Base-by-base conservation (phyloP, 306 rosid species). In the Prunus armeniaca region DNA sequence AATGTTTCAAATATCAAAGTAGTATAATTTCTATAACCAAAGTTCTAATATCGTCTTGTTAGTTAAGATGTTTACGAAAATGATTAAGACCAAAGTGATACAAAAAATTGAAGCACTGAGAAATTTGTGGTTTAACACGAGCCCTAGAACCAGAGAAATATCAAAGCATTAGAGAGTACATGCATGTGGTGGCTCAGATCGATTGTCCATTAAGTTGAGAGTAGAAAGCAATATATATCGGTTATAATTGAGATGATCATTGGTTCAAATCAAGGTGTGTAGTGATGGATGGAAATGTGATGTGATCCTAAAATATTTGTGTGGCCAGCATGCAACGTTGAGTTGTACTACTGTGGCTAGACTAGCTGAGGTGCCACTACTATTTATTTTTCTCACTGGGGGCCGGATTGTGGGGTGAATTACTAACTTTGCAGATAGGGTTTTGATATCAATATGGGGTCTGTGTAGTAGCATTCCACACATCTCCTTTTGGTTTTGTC, bases 401-500 rank as follows among this genome's bases (percentile, higher is more conserved):
- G 77, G 69, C 75, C 34, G 43, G 62, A 25, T 51, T 69, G 57
- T n/a, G 77, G 67, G 71, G 72, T 69, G 81, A 85, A 19, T 38
- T 38, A 47, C 43, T 63, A 30, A 63, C 47, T 74, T 22, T 70
- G 79, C 74, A 76, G 97, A 92, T 92, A 92, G 90, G 97, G 90
- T 86, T 91, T 85, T 84, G 82, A 77, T 9, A 65, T 88, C 75
- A 81, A 78, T 61, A 73, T 77, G 84, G 93, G 97, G 89, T 88
- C 89, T 89, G 86, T 86, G 56, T 73, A 77, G 81, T 82, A 82
- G 96, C 84, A 91, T 89, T 88, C 91, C 85, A 84, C 91, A 82
- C 91, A 82, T 84, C 87, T 78, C 81, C 78, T 67, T 91, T 78
- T 81, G 32, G 51, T 83, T 84, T 84, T 78, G 67, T 76, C 75